Conservation (phyloP, 371 early-diverging fungal genomes). For the Dichotomocladium elegans region DNA sequence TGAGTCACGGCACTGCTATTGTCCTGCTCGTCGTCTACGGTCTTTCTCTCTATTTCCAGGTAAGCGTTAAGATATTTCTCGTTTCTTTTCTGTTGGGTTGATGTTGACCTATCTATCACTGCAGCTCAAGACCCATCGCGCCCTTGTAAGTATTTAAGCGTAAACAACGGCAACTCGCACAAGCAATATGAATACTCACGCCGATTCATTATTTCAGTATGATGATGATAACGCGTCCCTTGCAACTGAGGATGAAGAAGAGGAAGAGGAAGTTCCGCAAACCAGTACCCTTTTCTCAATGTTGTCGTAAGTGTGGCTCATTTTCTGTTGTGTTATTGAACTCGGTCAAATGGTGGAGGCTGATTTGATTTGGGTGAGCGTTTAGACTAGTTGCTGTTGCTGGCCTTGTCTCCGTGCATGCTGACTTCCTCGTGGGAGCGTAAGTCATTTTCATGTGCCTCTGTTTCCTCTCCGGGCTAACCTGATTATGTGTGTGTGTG, state of each 20-base stretch:
- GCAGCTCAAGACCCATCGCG: constrained; percentile 57
- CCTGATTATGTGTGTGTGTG: neutral
- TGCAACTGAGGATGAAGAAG: constrained; percentile 47
- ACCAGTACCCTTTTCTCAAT: constrained; percentile 48
- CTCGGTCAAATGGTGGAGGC: neutral
- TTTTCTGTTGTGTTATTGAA: neutral
- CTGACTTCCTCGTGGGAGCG: constrained; percentile 78
- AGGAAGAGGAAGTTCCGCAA: constrained; percentile 45
- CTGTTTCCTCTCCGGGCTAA: neutral
- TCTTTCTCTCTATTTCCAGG: constrained; percentile 76
- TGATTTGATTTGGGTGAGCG: neutral
- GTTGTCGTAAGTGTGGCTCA: constrained; percentile 15
- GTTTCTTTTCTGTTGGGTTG: neutral
- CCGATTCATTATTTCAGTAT: neutral
- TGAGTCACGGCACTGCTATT: constrained; percentile 74
- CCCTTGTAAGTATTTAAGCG: constrained; percentile 35
- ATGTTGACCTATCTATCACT: constrained; percentile 34
- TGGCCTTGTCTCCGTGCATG: constrained; percentile 67
- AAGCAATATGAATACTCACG: neutral
- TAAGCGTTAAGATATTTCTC: constrained; percentile 16
- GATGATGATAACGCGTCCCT: too few species aligned
- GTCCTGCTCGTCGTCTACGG: constrained; percentile 74
- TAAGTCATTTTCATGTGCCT: constrained; percentile 12
- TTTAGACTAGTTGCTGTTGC: constrained; percentile 49
- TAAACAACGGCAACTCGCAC: constrained; percentile 5